These are phyloP conservation scores for Phialocephala sp. DNA, from an alignment of 2,329 filamentous ascomycete genomes.

Conservation along the genomic window DNA sequence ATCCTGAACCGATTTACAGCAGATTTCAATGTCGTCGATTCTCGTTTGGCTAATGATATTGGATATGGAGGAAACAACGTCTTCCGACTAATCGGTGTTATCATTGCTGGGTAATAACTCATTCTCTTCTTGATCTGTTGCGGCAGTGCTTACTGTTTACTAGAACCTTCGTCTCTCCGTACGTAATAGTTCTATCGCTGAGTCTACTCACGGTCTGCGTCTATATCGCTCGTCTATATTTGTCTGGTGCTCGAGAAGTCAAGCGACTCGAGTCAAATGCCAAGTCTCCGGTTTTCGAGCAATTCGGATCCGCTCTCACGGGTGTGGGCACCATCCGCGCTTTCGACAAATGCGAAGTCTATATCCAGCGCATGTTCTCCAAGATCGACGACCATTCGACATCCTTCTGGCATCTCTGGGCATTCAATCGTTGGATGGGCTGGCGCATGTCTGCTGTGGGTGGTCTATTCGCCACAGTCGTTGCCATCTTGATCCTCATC, in stretches of 20 bases:
- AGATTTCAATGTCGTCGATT: constrained; percentile 78
- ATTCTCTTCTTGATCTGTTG: constrained; percentile 44
- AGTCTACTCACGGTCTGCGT: constrained; percentile 62
- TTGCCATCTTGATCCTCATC: constrained; percentile 67
- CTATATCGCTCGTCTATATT: constrained; percentile 65
- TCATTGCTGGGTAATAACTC: constrained; percentile 59
- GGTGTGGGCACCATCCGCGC: constrained; percentile 79
- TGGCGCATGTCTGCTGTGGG: constrained; percentile 75
- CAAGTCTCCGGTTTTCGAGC: constrained; percentile 81
- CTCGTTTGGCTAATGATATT: constrained; percentile 66
- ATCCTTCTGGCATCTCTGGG: constrained; percentile 70
- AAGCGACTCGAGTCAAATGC: constrained; percentile 79
- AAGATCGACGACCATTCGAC: constrained; percentile 72
- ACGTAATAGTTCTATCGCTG: constrained; percentile 66
- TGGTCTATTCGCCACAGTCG: constrained; percentile 68
- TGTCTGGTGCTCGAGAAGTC: constrained; percentile 74
- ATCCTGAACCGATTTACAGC: constrained; percentile 80
- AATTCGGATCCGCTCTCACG: constrained; percentile 74
- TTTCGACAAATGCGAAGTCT: constrained; percentile 71
- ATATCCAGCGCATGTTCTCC: constrained; percentile 71
- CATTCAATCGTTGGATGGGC: constrained; percentile 79
- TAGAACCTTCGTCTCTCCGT: constrained; percentile 67
- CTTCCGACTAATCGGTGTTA: constrained; percentile 67
- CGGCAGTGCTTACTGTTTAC: constrained; percentile 59
- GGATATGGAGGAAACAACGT: constrained; percentile 64